Percentiles rank a stretch among this genome's conserved stretches.
Evolutionary conservation across 1,284 basidiomycete genomes (phyloP).

Genomic region (Sanguinoderma infundibulare): DNA sequence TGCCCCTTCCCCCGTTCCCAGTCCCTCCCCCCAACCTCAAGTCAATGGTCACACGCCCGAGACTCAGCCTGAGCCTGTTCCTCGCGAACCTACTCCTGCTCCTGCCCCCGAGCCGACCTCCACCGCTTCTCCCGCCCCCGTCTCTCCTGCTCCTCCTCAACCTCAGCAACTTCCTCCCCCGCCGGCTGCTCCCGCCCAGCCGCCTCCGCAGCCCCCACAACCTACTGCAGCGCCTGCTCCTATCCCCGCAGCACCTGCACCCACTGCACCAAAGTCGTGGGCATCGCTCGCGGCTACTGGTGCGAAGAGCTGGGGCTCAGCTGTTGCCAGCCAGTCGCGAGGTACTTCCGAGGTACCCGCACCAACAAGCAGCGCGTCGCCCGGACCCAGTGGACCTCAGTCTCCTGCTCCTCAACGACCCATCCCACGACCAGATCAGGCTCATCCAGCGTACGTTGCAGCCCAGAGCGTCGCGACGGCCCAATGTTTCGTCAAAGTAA

Average conservation of each 20-base stretch:
- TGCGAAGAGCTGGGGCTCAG: conserved; percentile 77
- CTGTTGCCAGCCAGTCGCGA: conserved; percentile 74
- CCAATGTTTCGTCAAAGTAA: conserved; percentile 89
- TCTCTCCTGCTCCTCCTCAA: conserved; percentile 43
- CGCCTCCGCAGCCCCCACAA: conserved; percentile 29
- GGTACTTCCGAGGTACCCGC: conserved; percentile 70
- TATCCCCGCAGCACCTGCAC: conserved; percentile 41
- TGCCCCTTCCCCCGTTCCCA: conserved; percentile 38
- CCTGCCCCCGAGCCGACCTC: conserved; percentile 38
- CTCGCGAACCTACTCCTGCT: conserved; percentile 41
- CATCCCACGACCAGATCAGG: conserved; percentile 34
- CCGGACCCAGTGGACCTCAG: conserved; percentile 53
- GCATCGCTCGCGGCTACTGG: conserved; percentile 88
- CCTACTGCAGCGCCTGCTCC: conserved; percentile 9
- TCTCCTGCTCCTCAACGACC: conserved; percentile 49
- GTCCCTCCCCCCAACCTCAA: conserved; percentile 32
- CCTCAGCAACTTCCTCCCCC: conserved; percentile 45
- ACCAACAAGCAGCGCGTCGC: conserved; percentile 41
- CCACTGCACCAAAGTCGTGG: conserved; percentile 79
- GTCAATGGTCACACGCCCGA: conserved; percentile 31
- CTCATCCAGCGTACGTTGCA: conserved; percentile 55
- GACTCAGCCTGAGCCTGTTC: conserved; percentile 41
- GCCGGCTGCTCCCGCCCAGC: conserved; percentile 46
- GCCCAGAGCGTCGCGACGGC: conserved; percentile 68
- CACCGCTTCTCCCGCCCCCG: conserved; percentile 35